Conservation (phyloP, 306 rosid genomes). For the Pyrus communis region DNA sequence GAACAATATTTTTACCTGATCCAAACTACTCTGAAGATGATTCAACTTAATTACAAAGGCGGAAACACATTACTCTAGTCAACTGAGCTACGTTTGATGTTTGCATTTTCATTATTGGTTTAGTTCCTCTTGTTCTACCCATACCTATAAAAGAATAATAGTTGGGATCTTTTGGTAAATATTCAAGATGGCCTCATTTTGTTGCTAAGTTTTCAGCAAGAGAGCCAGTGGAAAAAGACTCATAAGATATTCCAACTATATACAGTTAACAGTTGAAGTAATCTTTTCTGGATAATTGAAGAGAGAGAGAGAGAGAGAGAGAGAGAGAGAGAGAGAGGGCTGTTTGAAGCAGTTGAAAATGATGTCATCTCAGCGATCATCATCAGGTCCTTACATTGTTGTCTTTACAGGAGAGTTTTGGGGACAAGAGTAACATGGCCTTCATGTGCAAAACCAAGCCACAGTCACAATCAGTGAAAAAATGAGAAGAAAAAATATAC, state of each 20-base stretch:
- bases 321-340: neutral
- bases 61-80: too few species aligned
- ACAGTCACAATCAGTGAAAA: slow-evolving; percentile 55
- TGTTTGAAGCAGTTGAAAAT: slow-evolving; percentile 40
- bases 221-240: neutral
- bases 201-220: neutral
- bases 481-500: slow-evolving; percentile 11
- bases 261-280: neutral
- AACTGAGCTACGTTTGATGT: neutral
- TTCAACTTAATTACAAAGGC: neutral
- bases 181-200: slow-evolving; percentile 1
- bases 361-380: slow-evolving; percentile 9
- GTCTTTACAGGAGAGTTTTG: slow-evolving; percentile 22
- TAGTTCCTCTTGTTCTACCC: neutral
- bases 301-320: neutral
- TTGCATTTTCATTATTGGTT: neutral
- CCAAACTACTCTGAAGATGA: neutral
- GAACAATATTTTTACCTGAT: too few species aligned
- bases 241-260: slow-evolving; percentile 15
- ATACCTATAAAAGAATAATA: neutral
- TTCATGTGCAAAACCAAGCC: slow-evolving; percentile 69
- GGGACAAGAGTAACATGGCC: slow-evolving; percentile 95
- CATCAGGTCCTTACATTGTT: slow-evolving; percentile 23
- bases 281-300: too few species aligned
- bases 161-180: neutral